phyloP scores from a whole-genome alignment of 2,329 filamentous ascomycete genomes.

The Alternaria burnsii region DNA sequence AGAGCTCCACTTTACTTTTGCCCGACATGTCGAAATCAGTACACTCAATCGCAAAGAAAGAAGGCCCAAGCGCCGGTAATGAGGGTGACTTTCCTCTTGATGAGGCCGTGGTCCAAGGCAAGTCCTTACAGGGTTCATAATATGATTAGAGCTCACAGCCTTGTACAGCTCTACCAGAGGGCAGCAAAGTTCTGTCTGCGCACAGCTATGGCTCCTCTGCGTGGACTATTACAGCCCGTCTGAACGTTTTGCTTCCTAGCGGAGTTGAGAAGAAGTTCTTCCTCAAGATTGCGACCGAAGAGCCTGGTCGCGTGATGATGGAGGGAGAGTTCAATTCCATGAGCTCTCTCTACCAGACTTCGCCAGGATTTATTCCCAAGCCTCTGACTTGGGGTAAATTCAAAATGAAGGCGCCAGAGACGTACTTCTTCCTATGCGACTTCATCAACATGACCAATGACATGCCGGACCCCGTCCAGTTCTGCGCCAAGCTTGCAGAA shows the following conservation, averaged over 20 bases:
- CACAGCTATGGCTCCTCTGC: background rate
- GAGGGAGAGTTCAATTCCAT: background rate
- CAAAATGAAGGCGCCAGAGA: background rate
- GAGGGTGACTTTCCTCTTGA: background rate
- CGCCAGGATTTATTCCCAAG: background rate
- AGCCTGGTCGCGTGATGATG: background rate
- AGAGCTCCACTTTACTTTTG: too few relatives aligned
- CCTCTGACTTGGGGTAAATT: background rate
- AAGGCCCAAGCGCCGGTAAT: accelerated
- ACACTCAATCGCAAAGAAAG: background rate
- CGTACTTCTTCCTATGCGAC: conserved; percentile 1
- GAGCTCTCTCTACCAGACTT: background rate
- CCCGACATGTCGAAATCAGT: background rate
- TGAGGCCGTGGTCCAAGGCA: background rate
- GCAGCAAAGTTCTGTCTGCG: background rate
- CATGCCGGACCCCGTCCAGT: background rate
- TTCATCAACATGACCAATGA: background rate
- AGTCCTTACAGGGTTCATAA: too few relatives aligned
- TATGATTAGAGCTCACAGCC: too few relatives aligned
- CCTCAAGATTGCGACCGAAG: background rate
- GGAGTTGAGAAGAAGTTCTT: background rate
- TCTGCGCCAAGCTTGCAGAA: background rate
- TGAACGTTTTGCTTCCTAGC: background rate
- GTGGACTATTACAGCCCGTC: background rate
- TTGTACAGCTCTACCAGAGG: background rate